A percentile compares a stretch with the other conserved stretches of the same genome.
phyloP scores from a whole-genome alignment of 768 basidiomycete species.

The Symmetrospora coprosmae region DNA sequence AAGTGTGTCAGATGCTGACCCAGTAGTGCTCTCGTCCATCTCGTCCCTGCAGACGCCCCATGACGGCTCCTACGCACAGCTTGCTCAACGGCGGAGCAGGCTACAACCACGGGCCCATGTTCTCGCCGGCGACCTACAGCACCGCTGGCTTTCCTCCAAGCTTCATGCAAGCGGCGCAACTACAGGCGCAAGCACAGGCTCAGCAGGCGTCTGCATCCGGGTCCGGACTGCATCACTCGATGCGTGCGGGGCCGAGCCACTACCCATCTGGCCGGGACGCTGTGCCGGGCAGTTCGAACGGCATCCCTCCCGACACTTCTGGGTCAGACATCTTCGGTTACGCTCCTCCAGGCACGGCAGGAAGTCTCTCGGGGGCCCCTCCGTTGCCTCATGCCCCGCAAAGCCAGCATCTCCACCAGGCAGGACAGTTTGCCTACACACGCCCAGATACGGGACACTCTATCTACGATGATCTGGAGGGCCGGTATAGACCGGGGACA shows the following conservation, averaged over 20 bases:
- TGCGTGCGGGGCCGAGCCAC: neutral
- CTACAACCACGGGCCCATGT: conserved; percentile 13
- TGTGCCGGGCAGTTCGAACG: too few species aligned
- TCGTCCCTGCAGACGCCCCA: neutral
- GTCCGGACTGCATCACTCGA: neutral
- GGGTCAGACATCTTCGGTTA: too few species aligned
- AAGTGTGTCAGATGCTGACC: too few species aligned
- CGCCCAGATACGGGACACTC: neutral
- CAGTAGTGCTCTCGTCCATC: too few species aligned
- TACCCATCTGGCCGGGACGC: neutral
- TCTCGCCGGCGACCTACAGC: conserved; percentile 15
- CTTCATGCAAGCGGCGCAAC: neutral
- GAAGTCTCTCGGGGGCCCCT: neutral
- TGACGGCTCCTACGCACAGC: conserved; percentile 16
- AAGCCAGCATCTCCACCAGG: neutral
- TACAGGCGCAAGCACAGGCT: neutral
- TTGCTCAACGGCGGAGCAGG: neutral
- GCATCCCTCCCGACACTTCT: too few species aligned
- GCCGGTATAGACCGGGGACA: neutral
- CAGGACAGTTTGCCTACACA: neutral
- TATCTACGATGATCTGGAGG: neutral
- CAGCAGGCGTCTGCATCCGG: neutral
- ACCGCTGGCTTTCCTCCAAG: conserved; percentile 1
- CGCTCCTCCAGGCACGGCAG: neutral
- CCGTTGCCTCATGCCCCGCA: neutral